Evolutionary conservation across 345 rosid species (phyloP).

Genomic region (Erodium maritimum): DNA sequence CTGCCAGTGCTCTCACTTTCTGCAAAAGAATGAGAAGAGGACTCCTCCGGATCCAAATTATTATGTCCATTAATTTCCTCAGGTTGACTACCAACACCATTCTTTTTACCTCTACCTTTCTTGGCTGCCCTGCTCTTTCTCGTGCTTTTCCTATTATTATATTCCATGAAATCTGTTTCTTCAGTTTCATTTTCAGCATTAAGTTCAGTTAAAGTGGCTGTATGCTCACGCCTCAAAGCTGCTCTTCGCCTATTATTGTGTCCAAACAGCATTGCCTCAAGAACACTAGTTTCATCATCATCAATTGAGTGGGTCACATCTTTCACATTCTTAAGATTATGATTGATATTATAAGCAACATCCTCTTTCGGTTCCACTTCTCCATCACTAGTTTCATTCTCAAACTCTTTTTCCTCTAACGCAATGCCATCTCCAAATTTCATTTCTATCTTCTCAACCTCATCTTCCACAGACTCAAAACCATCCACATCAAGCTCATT

Average conservation of each 20-base stretch:
- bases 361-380: constrained; percentile 16
- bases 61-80: constrained; percentile 27
- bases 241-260: constrained; percentile 32
- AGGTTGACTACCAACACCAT: constrained; percentile 15
- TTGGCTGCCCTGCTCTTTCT: constrained; percentile 33
- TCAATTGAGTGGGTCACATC: constrained; percentile 9
- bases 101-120: constrained; percentile 36
- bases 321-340: constrained; percentile 1
- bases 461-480: constrained; percentile 23
- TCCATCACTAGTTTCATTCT: constrained; percentile 20
- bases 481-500: constrained; percentile 16
- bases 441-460: constrained; percentile 4
- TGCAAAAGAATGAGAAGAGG: constrained; percentile 15
- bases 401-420: constrained; percentile 15
- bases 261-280: constrained; percentile 57
- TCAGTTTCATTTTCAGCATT: constrained; percentile 29
- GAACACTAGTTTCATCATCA: constrained; percentile 41
- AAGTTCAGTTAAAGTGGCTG: constrained; percentile 13
- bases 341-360: constrained; percentile 4
- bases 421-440: constrained; percentile 5
- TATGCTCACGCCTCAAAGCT: constrained; percentile 18
- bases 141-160: constrained; percentile 34
- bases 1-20: constrained; percentile 16
- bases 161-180: constrained; percentile 14
- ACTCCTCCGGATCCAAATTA: constrained; percentile 14